Evolutionary conservation across 2,329 filamentous ascomycete species (phyloP).

Genomic region (Penicillium sp.): DNA sequence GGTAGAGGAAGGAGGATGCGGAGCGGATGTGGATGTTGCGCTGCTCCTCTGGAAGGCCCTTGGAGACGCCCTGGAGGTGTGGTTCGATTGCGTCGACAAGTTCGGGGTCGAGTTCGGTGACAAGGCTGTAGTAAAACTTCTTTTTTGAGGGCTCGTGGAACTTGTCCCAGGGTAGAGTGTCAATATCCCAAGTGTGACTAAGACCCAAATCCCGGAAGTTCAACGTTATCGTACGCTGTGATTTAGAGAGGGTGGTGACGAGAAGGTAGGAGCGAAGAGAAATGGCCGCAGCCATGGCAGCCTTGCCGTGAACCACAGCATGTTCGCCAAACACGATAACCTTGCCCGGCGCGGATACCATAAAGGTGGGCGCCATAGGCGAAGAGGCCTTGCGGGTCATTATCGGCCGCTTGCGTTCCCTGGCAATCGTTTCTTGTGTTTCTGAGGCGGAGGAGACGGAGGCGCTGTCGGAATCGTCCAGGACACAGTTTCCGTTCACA

Average conservation of each 20-base stretch:
- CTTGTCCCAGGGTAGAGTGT: constrained; percentile 79
- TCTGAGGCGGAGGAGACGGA: constrained; percentile 30
- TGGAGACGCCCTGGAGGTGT: constrained; percentile 70
- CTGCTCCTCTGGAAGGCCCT: constrained; percentile 62
- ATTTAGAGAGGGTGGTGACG: constrained; percentile 91
- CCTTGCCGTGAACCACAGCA: constrained; percentile 95
- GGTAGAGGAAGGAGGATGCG: constrained; percentile 83
- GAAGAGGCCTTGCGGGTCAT: constrained; percentile 47
- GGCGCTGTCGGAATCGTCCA: constrained; percentile 31
- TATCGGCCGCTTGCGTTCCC: constrained; percentile 11
- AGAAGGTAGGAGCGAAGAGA: constrained; percentile 95
- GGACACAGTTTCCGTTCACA: constrained; percentile 14
- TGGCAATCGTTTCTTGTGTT: constrained; percentile 10
- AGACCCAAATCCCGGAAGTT: constrained; percentile 90
- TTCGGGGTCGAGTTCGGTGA: constrained; percentile 79
- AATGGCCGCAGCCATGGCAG: constrained; percentile 91
- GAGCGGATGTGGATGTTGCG: constrained; percentile 83
- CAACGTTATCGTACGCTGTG: constrained; percentile 79
- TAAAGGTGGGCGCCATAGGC: constrained; percentile 80
- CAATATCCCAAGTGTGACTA: constrained; percentile 90
- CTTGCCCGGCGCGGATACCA: constrained; percentile 97
- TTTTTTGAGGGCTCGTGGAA: constrained; percentile 84
- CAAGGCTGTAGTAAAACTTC: constrained; percentile 89
- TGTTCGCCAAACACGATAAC: constrained; percentile 98
- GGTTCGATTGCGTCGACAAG: constrained; percentile 79